phyloP scores from a whole-genome alignment of 192 early-diverging fungal genomes.

The Linnemannia exigua region DNA sequence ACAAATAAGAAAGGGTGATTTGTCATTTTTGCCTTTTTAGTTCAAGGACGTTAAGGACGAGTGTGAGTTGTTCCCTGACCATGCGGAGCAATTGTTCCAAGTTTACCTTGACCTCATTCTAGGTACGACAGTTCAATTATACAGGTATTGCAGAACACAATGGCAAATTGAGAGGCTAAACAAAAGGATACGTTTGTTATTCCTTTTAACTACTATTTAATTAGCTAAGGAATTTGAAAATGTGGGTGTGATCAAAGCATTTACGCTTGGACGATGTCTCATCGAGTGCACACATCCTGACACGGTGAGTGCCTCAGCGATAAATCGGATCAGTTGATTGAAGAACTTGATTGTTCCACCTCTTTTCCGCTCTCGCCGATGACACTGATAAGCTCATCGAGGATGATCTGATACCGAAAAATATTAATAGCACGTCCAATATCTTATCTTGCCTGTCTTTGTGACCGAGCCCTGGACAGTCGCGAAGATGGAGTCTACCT shows the following conservation, averaged over 20 bases:
- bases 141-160: no score
- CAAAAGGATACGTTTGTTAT: no score
- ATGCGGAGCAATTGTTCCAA: constrained; percentile 46
- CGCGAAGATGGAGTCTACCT: constrained; percentile 22
- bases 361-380: neutral
- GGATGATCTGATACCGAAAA: neutral
- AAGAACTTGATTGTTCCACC: neutral
- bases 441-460: constrained; percentile 53
- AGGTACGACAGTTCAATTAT: constrained; percentile 1
- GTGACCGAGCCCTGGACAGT: constrained; percentile 36
- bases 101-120: constrained; percentile 41
- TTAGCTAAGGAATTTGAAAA: constrained; percentile 45
- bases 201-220: neutral
- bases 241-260: constrained; percentile 29
- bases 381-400: neutral
- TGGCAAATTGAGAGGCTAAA: no score
- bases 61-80: constrained; percentile 30
- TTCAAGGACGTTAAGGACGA: constrained; percentile 30
- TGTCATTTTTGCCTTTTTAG: neutral
- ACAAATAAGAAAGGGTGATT: neutral
- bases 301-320: constrained; percentile 19
- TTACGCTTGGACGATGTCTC: constrained; percentile 23
- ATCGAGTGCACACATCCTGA: constrained; percentile 42
- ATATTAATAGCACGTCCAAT: constrained; percentile 79
- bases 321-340: neutral